Conservation (phyloP, 768 basidiomycete species). For the Hericium erinaceus region DNA sequence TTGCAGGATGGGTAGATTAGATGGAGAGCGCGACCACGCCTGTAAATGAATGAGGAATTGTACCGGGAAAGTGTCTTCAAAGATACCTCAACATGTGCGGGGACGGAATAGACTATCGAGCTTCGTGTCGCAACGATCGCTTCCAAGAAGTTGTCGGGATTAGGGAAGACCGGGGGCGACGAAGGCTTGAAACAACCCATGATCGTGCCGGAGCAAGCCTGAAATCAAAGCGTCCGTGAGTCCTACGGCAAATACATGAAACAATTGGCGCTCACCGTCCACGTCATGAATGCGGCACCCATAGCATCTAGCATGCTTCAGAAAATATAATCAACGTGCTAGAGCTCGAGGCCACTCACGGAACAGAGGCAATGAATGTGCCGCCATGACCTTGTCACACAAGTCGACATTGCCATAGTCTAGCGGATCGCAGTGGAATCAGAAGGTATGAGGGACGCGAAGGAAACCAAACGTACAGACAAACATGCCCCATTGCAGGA, state of each 20-base stretch:
- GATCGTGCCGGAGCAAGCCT: conserved; percentile 9
- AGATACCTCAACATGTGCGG: conserved; percentile 21
- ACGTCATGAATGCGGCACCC: conserved; percentile 1
- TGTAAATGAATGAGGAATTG: background rate
- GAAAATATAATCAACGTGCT: background rate
- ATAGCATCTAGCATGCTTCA: background rate
- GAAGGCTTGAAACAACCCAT: conserved; percentile 17
- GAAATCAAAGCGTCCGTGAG: no score
- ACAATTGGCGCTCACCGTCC: background rate
- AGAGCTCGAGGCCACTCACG: background rate
- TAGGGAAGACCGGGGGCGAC: conserved; percentile 16
- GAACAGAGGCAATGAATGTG: background rate
- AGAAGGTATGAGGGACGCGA: background rate
- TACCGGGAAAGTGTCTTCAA: background rate
- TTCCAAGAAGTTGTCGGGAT: conserved; percentile 14
- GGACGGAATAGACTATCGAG: conserved; percentile 14
- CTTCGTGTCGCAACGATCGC: conserved; percentile 5
- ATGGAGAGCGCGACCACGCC: conserved; percentile 15
- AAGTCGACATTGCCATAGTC: background rate
- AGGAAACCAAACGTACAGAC: background rate
- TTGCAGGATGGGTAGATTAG: conserved; percentile 5
- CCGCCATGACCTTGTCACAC: background rate
- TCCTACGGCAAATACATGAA: background rate
- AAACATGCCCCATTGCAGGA: background rate
- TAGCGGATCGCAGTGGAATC: background rate